Base-by-base conservation (phyloP, 345 rosid genomes). In the Hibiscus syriacus region DNA sequence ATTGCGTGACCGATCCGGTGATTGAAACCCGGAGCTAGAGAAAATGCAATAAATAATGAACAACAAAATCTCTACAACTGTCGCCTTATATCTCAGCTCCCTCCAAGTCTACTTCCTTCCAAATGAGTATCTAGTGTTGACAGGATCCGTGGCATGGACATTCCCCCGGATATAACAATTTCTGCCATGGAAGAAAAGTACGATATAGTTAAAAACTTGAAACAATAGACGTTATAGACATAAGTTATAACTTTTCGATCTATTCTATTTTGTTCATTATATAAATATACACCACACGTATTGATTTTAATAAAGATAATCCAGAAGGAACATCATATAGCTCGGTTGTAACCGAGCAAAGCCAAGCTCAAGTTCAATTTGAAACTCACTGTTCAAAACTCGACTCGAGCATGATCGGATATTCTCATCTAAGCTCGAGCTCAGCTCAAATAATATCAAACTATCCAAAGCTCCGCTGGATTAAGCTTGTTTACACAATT, bases 131-230 rank as follows among this genome's bases (percentile, higher is more conserved):
- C 97, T 68, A 89, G 70, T 2, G 96, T 84, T 5, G 96, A 79
- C 19, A 94, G 84, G 68, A 86, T 81, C 79, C 87, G 98, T 2
- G 99, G 99, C 95, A 94, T 89, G 4, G 98, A 91, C 99, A 94
- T 87, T n/a, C n/a, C n/a, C n/a, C n/a, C n/a, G n/a, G n/a, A n/a
- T n/a, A n/a, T n/a, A n/a, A n/a, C n/a, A n/a, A 94, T 91, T 83
- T 94, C 99, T 94, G 96, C 75, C 77, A 70, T n/a, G 27, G 48
- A 60, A 38, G 27, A 78, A 74, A 58, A 63, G 50, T 1, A 32
- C 61, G 62, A 55, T 22, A 36, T 60, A 38, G 48, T 26, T 19
- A 38, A 61, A 20, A 38, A n/a, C 12, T 7, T 6, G 30, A 38
- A 20, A 8, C 4, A 20, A 14, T 12, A 34, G 2, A 30, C 2